These are phyloP conservation scores for Talaromyces adpressus DNA, from an alignment of 495 filamentous ascomycete genomes.

Conservation along the genomic window DNA sequence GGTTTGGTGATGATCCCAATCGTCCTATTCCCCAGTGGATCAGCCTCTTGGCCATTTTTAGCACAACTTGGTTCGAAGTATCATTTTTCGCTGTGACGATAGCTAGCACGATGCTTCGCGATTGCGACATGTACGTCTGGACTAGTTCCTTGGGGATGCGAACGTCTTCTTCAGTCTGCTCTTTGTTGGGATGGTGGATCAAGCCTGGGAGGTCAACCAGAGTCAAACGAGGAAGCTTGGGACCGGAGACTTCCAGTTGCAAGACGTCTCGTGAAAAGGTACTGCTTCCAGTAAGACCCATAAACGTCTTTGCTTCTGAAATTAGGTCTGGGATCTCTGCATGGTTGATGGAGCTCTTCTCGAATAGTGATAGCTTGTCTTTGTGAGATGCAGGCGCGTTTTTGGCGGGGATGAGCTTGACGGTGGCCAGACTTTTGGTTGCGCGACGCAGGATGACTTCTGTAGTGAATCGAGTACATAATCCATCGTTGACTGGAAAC, in stretches of 20 bases:
- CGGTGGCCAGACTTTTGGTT: constrained; percentile 14
- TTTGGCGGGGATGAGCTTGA: constrained; percentile 8
- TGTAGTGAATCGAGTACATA: constrained; percentile 31
- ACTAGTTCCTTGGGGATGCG: constrained; percentile 3
- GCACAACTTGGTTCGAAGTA: constrained; percentile 41
- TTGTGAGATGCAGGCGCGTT: neutral
- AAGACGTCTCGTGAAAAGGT: constrained; percentile 10
- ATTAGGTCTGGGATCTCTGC: constrained; percentile 7
- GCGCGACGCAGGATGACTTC: constrained; percentile 40
- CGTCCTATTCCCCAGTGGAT: constrained; percentile 41
- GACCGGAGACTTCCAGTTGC: constrained; percentile 4
- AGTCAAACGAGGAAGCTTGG: constrained; percentile 39
- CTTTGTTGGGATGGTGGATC: constrained; percentile 23
- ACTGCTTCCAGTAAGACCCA: constrained; percentile 9
- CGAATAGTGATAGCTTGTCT: neutral
- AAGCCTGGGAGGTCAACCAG: constrained; percentile 50
- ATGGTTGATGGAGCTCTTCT: constrained; percentile 8
- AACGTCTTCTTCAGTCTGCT: constrained; percentile 17
- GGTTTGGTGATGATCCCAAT: constrained; percentile 56
- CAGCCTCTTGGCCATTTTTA: constrained; percentile 32
- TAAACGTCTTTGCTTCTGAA: constrained; percentile 8
- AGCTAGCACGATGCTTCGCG: constrained; percentile 50
- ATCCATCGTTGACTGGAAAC: constrained; percentile 29
- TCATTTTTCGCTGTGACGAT: constrained; percentile 48
- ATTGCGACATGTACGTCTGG: constrained; percentile 2